Conservation (phyloP, 2,329 filamentous ascomycete genomes). For the Aspergillus alliaceus region DNA sequence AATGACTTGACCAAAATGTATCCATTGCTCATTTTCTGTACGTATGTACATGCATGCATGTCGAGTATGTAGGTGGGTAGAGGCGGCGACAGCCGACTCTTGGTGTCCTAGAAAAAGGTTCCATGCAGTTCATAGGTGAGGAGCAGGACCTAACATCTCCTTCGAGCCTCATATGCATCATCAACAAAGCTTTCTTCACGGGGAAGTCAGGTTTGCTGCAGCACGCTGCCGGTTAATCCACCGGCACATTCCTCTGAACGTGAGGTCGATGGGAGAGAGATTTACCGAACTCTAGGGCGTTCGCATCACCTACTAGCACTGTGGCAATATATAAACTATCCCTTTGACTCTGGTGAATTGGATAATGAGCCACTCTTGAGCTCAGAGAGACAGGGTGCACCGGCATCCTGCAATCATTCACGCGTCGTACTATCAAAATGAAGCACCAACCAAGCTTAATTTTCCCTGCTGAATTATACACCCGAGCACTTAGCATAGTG, state of each 20-base stretch:
- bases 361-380: background rate
- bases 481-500: background rate
- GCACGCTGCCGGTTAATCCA: background rate
- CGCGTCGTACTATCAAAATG: background rate
- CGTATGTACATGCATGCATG: slow-evolving; percentile 10
- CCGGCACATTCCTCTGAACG: slow-evolving; percentile 10
- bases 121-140: background rate
- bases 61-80: slow-evolving; percentile 2
- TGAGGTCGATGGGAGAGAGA: background rate
- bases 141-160: background rate
- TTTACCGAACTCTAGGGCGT: background rate
- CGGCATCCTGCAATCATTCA: background rate
- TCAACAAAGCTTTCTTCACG: background rate
- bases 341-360: background rate
- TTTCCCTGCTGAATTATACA: background rate
- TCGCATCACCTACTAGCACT: background rate
- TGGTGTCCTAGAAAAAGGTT: background rate
- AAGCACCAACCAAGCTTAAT: background rate
- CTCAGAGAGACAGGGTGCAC: background rate
- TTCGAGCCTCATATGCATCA: background rate
- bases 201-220: slow-evolving; percentile 6
- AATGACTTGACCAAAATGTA: background rate
- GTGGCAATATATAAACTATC: background rate
- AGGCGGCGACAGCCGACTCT: background rate
- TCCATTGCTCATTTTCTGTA: background rate